Evolutionary conservation across 169 alveolate species (phyloP), one percentile per base, ranked within the genome.

Genomic region (Plasmodium reichenowi): DNA sequence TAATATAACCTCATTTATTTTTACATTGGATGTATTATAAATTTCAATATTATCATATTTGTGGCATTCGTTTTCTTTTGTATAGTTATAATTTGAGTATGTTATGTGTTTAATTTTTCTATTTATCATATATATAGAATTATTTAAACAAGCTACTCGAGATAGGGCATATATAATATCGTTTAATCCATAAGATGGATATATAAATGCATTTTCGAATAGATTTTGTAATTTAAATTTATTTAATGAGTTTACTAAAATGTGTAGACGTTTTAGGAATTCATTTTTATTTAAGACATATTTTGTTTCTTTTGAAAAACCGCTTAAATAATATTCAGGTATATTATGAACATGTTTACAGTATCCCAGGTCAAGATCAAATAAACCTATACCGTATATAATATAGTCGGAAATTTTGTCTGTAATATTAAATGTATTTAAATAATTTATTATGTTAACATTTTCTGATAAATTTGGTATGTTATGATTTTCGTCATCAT

Each of bases 101-200:
- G 52, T 63, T 10, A 76, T 66, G 8, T 76, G 56, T 52, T 76
- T 17, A 13, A 76, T 76, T 64, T 76, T 76, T 76, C 89, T 63
- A 45, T 76, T 64, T 64, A 76, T 76, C 89, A 76, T 76, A 71
- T 76, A 76, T 50, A 76, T 43, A 48, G 78, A 54, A 64, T 76
- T 64, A 71, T 76, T 76, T 76, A 76, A 56, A 52, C 89, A 64
- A 6, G 89, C 63, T 20, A 76, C 76, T 63, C 89, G 32, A 5
- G 89, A 76, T 50, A 76, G 48, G 10, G 89, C 74, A 76, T 64
- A 76, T 43, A 76, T 63, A 66, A 76, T 76, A 58, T 76, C 89
- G 26, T 76, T 76, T 15, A 64, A 68, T 22, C 89, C 89, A 76
- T 76, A 76, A 48, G 78, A 48, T 56, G 89, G 89, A 26, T 76